Conservation (phyloP, 257 asterid species). For the Ilex aquifolium region DNA sequence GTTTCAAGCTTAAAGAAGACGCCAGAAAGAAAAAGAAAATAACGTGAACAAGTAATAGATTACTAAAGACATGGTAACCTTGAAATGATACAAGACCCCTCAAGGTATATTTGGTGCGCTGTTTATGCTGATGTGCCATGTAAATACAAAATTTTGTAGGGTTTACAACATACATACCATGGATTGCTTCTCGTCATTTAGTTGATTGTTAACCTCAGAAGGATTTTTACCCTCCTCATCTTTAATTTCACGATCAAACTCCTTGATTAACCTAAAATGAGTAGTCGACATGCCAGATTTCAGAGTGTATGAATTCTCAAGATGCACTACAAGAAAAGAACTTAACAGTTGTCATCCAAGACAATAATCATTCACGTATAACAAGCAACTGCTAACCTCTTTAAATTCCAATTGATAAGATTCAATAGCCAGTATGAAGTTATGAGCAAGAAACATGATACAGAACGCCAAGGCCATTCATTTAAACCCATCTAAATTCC, state of each 20-base stretch:
- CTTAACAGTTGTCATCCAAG: constrained; percentile 11
- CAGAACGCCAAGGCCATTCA: no score
- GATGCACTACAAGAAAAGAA: not conserved
- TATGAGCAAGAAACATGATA: no score
- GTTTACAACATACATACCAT: constrained; percentile 42
- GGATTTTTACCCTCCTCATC: constrained; percentile 80
- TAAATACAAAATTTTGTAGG: constrained; percentile 1
- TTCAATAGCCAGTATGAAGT: no score
- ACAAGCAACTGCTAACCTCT: no score
- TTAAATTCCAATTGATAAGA: no score
- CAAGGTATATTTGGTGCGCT: not conserved
- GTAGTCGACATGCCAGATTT: not conserved
- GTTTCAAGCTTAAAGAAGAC: not conserved
- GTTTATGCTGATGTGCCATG: not conserved
- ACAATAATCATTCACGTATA: not conserved
- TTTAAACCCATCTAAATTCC: no score
- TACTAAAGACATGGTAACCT: not conserved
- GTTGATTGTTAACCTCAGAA: constrained; percentile 77
- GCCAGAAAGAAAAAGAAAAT: not conserved
- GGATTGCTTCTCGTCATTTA: constrained; percentile 92
- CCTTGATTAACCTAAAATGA: constrained; percentile 68
- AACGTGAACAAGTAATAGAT: not conserved
- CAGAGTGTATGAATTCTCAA: not conserved
- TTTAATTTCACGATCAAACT: constrained; percentile 93
- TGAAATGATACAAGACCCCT: not conserved